A percentile compares a stretch with the other conserved stretches of the same genome.
Evolutionary conservation across 2,329 filamentous ascomycete genomes (phyloP).

Genomic region (Fusarium tricinctum): DNA sequence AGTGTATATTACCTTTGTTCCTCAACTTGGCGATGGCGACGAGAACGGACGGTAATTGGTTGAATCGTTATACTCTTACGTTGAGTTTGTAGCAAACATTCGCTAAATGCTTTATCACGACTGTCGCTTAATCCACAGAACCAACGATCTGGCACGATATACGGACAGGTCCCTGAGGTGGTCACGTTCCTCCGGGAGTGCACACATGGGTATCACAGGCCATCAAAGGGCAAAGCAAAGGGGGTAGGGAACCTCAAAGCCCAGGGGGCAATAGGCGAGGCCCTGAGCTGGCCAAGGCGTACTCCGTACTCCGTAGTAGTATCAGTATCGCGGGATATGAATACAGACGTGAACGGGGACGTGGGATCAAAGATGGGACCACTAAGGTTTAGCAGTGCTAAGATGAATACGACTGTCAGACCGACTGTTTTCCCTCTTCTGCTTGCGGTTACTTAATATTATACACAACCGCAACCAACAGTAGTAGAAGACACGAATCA

Average conservation of each 20-base stretch:
- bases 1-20: neutral
- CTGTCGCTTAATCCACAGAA: conserved; percentile 6
- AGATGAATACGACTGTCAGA: conserved; percentile 27
- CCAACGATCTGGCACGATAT: conserved; percentile 13
- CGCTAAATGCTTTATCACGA: conserved; percentile 3
- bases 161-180: conserved; percentile 8
- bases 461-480: conserved; percentile 6
- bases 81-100: conserved; percentile 4
- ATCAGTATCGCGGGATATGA: conserved; percentile 27
- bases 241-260: neutral
- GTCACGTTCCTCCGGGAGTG: neutral
- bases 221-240: conserved; percentile 6
- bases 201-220: neutral
- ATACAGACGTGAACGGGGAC: conserved; percentile 3
- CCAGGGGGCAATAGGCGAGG: conserved; percentile 14
- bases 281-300: conserved; percentile 33
- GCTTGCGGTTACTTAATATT: neutral
- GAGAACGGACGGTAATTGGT: conserved; percentile 6
- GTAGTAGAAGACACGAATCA: neutral
- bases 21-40: neutral
- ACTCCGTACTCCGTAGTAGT: conserved; percentile 7
- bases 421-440: conserved; percentile 16
- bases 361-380: conserved; percentile 39
- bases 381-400: conserved; percentile 7
- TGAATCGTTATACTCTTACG: neutral